Percentiles rank a stretch among this genome's conserved stretches.
Conservation (phyloP, 805 yeast genomes). For the Wickerhamiella kazuoi region DNA sequence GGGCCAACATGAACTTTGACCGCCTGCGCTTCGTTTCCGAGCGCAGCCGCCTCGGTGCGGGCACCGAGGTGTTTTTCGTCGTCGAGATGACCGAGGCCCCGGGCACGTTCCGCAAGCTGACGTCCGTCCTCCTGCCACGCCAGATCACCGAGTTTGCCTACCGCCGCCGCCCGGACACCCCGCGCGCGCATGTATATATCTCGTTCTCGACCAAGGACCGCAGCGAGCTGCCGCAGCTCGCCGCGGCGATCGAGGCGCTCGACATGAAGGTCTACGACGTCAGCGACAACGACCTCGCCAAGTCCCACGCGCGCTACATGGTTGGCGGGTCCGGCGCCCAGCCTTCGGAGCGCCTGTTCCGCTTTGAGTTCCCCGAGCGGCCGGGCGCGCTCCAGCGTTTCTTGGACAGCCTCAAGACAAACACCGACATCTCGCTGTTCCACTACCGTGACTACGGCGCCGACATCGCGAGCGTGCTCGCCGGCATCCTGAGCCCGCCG, state of each 20-base stretch:
- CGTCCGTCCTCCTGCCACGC: constrained; percentile 67
- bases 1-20: constrained; percentile 98
- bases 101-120: constrained; percentile 71
- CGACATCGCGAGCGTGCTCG: constrained; percentile 81
- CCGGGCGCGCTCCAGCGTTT: constrained; percentile 86
- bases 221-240: constrained; percentile 50
- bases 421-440: constrained; percentile 88
- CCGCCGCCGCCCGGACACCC: constrained; percentile 35
- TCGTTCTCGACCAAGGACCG: constrained; percentile 70
- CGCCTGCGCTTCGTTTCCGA: constrained; percentile 89
- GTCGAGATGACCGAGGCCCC: constrained; percentile 86
- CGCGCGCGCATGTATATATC: constrained; percentile 62
- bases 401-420: constrained; percentile 46
- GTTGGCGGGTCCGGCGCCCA: constrained; percentile 80
- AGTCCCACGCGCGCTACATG: constrained; percentile 86
- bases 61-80: constrained; percentile 81
- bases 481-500: constrained; percentile 69
- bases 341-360: constrained; percentile 55
- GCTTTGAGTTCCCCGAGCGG: constrained; percentile 92
- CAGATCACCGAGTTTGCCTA: constrained; percentile 88
- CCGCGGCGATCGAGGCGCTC: constrained; percentile 36
- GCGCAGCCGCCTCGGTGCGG: constrained; percentile 97
- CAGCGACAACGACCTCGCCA: constrained; percentile 86
- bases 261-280: constrained; percentile 71
- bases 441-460: constrained; percentile 96